A percentile compares a stretch with the other conserved stretches of the same genome.
Conservation (phyloP, 2,329 filamentous ascomycete genomes). For the Pestalotiopsis sp. region DNA sequence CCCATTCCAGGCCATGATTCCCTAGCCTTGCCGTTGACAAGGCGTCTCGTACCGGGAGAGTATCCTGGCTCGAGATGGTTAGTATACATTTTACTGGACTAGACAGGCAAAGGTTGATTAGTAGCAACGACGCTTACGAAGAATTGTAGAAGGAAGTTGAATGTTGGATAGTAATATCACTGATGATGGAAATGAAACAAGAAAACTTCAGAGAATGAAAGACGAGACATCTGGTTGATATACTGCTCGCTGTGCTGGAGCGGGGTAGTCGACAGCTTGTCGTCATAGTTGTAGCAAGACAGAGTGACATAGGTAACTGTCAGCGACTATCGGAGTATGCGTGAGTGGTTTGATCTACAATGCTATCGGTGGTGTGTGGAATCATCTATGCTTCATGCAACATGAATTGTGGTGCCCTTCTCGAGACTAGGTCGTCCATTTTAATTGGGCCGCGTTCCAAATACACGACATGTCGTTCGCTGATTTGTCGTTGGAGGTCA, state of each 20-base stretch:
- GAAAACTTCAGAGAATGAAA: not conserved
- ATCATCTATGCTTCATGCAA: not conserved
- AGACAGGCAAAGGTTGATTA: not conserved
- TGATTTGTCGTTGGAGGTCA: not conserved
- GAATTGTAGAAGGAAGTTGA: not conserved
- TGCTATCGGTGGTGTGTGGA: not conserved
- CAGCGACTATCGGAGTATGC: conserved; percentile 7
- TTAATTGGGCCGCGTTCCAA: not conserved
- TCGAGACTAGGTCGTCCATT: not conserved
- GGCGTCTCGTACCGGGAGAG: conserved; percentile 14
- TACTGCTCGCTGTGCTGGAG: not conserved
- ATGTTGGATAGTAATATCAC: not conserved
- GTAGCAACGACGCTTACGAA: conserved; percentile 9
- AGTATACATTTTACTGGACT: not conserved
- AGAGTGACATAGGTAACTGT: not conserved
- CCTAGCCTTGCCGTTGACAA: conserved; percentile 11
- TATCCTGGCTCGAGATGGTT: not conserved
- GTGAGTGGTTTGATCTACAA: not conserved
- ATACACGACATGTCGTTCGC: not conserved
- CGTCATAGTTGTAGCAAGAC: conserved; percentile 1
- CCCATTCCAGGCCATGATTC: conserved; percentile 14
- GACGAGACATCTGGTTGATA: not conserved
- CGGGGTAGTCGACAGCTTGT: conserved; percentile 9
- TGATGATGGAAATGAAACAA: not conserved
- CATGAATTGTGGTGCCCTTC: conserved; percentile 5